Evolutionary conservation across 1,284 basidiomycete species (phyloP).

Genomic region (Mycosarcoma mackinlayi): DNA sequence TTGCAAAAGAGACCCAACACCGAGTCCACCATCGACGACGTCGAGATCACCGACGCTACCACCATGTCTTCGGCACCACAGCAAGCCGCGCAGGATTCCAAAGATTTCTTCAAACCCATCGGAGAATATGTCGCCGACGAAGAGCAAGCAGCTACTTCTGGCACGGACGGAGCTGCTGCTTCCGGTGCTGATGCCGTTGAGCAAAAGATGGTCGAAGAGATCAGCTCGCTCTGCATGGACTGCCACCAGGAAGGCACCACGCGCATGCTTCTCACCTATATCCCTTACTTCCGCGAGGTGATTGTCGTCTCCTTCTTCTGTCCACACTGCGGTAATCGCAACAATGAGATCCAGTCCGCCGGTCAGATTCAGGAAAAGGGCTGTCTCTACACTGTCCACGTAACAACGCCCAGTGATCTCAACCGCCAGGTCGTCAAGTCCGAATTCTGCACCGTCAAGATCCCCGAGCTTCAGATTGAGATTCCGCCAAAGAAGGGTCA

Average conservation of each 20-base stretch:
- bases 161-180: constrained; percentile 1
- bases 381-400: constrained; percentile 80
- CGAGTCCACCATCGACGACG: constrained; percentile 23
- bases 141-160: constrained; percentile 7
- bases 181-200: constrained; percentile 30
- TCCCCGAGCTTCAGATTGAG: constrained; percentile 90
- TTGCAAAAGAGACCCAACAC: constrained; percentile 45
- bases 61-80: constrained; percentile 32
- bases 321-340: constrained; percentile 87
- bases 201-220: constrained; percentile 67
- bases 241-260: constrained; percentile 93
- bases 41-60: constrained; percentile 35
- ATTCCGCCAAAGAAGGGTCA: constrained; percentile 87
- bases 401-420: constrained; percentile 79
- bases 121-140: constrained; percentile 48
- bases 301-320: constrained; percentile 97
- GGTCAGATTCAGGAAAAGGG: constrained; percentile 79
- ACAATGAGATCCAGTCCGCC: constrained; percentile 96
- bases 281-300: constrained; percentile 95
- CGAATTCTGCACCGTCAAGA: constrained; percentile 79
- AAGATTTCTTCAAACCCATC: constrained; percentile 60
- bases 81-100: constrained; percentile 12
- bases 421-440: constrained; percentile 95
- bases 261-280: constrained; percentile 88
- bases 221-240: constrained; percentile 94